Base-by-base conservation (phyloP, 345 rosid genomes). In the Citrus sp. region DNA sequence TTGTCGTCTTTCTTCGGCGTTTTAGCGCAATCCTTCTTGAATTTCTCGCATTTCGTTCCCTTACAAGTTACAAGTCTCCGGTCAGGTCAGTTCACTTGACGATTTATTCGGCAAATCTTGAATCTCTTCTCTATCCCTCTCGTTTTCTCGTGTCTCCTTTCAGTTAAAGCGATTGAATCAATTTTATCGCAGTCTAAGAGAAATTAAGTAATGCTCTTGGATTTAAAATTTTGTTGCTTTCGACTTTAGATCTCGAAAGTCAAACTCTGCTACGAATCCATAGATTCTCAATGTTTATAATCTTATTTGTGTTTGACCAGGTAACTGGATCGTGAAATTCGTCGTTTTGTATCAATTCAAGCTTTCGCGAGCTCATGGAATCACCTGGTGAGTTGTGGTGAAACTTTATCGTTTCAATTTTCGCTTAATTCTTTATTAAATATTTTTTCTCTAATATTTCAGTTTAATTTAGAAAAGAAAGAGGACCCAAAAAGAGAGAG, bases 361-460 rank as follows among this genome's bases (percentile, higher is more conserved):
- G 69, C 73, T 67, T 46, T 75, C 37, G 61, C 59, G 80, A 77
- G 83, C 81, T 77, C 80, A 86, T 92, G 96, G 96, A 92, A 80
- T 85, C 93, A 77, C 87, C 91, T 63, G 91, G 93, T 88, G 79
- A 83, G 74, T 51, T 25, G 6, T 54, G 22, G 28, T 25, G 22
- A 35, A 51, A 22, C 64, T 35, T 59, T 82, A 19, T 35, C 21
- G 37, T 24, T 46, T 72, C 54, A 54, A 42, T 73, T 32, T 51
- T 19, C 64, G 8, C 25, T 9, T 35, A 2, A 21, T 51, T 73
- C 59, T 38, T 54, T 12, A 72, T 34, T 9, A 1, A 3, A 40
- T 40, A 40, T 40, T 40, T 37, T 34, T 12, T 46, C 16, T 7
- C 40, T 40, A 40, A 9, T 10, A 2, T 40, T 40, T 40, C 13